A percentile compares a stretch with the other conserved stretches of the same genome.
These are phyloP conservation scores for Groenewaldozyma auringiensis DNA, from an alignment of 1,139 yeast genomes.

Conservation along the genomic window DNA sequence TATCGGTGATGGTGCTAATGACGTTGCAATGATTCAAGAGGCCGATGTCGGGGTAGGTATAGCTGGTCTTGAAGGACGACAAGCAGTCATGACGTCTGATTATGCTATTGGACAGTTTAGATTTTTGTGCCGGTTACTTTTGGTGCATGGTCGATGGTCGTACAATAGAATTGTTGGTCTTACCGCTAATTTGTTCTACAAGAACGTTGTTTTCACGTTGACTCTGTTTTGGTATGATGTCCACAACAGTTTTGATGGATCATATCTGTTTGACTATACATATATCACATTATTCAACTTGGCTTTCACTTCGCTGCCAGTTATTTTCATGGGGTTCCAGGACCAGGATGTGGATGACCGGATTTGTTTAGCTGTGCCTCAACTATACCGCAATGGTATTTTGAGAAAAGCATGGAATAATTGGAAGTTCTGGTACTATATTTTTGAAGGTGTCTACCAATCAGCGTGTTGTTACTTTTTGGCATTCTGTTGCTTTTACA, in stretches of 20 bases:
- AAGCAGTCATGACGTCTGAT: conserved; percentile 98
- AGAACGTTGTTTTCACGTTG: conserved; percentile 81
- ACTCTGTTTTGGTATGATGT: conserved; percentile 93
- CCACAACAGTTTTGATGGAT: conserved; percentile 77
- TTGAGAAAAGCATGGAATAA: conserved; percentile 75
- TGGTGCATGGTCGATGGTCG: conserved; percentile 97
- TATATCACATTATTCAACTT: conserved; percentile 86
- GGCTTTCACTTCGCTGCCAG: conserved; percentile 93
- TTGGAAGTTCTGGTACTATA: conserved; percentile 67
- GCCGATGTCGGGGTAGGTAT: conserved; percentile 98
- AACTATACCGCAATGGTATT: conserved; percentile 78
- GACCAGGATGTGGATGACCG: conserved; percentile 89
- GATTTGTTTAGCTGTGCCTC: conserved; percentile 77
- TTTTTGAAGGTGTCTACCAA: conserved; percentile 83
- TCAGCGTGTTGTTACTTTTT: conserved; percentile 79
- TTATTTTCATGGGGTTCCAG: conserved; percentile 78
- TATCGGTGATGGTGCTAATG: conserved; percentile 97
- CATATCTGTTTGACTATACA: conserved; percentile 87
- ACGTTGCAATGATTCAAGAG: conserved; percentile 97
- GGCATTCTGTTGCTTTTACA: conserved; percentile 63
- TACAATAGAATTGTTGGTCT: conserved; percentile 85
- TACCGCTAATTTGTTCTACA: conserved; percentile 90
- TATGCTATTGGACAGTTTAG: conserved; percentile 95
- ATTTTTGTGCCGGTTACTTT: conserved; percentile 62
- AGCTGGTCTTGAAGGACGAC: conserved; percentile 97